Evolutionary conservation across 2,329 filamentous ascomycete species (phyloP).

Genomic region (Curvularia lunata): DNA sequence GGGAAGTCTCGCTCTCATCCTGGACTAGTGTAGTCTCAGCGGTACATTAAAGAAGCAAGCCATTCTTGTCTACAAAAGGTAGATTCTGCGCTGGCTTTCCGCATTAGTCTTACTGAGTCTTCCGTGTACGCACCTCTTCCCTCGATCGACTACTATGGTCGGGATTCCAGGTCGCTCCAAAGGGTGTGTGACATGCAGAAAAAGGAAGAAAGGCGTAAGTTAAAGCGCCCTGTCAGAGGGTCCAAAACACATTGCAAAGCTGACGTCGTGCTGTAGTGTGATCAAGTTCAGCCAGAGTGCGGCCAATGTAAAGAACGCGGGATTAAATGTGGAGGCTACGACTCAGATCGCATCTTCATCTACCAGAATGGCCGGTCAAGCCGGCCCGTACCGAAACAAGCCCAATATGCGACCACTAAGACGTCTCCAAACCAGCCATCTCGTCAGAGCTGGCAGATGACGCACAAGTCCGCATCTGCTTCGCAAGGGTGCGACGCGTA

Average conservation of each 20-base stretch:
- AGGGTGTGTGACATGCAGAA: constrained; percentile 41
- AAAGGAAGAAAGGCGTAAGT: constrained; percentile 63
- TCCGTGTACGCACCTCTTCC: not conserved
- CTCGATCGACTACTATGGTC: constrained; percentile 21
- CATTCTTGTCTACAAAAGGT: constrained; percentile 21
- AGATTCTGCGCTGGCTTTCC: constrained; percentile 25
- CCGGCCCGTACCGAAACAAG: constrained; percentile 1
- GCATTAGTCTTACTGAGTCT: not conserved
- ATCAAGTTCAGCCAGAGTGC: constrained; percentile 66
- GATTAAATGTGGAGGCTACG: constrained; percentile 68
- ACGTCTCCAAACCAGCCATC: constrained; percentile 8
- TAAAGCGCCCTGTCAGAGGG: not conserved
- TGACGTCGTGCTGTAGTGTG: constrained; percentile 56
- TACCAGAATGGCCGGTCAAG: constrained; percentile 19
- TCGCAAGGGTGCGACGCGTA: not conserved
- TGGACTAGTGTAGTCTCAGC: not conserved
- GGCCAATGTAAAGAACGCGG: constrained; percentile 66
- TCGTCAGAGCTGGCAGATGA: constrained; percentile 7
- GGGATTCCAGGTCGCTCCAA: constrained; percentile 43
- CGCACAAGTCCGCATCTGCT: constrained; percentile 2
- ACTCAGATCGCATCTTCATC: constrained; percentile 68
- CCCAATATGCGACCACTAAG: constrained; percentile 1
- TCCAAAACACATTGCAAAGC: not conserved
- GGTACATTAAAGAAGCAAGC: constrained; percentile 3
- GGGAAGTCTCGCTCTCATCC: not conserved